Evolutionary conservation across 306 rosid species (phyloP).

Genomic region (Pterocarpus macrocarpus): DNA sequence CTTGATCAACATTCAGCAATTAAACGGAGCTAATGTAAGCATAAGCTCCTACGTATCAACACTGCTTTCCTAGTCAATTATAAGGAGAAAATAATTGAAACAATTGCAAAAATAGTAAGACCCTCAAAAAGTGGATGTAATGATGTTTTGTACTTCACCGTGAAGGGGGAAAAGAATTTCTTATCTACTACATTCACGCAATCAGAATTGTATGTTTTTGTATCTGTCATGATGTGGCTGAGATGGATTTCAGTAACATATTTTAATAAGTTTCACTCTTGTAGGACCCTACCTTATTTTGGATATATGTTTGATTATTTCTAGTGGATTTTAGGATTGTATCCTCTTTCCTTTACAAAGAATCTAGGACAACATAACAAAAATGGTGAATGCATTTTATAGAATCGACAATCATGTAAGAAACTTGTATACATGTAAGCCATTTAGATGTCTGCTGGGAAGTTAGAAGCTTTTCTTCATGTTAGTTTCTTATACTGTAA

Average conservation of each 20-base stretch:
- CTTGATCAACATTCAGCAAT: too few species aligned
- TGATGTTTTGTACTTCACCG: too few species aligned
- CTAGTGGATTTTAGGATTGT: background rate
- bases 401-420: slow-evolving; percentile 2
- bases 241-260: background rate
- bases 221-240: background rate
- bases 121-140: too few species aligned
- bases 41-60: too few species aligned
- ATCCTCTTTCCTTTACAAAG: background rate
- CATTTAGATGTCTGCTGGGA: too few species aligned
- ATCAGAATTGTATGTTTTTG: background rate
- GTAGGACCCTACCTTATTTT: background rate
- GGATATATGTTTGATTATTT: background rate
- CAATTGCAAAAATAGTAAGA: too few species aligned
- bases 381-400: background rate
- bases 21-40: too few species aligned
- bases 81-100: too few species aligned
- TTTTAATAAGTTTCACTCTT: background rate
- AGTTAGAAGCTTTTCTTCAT: background rate
- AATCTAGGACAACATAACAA: background rate
- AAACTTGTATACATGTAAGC: too few species aligned
- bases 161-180: too few species aligned
- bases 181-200: too few species aligned
- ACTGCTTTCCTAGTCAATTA: too few species aligned
- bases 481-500: background rate